A percentile compares a stretch with the other conserved stretches of the same genome.
Conservation (phyloP, 306 rosid genomes). For the Acacia crassicarpa region DNA sequence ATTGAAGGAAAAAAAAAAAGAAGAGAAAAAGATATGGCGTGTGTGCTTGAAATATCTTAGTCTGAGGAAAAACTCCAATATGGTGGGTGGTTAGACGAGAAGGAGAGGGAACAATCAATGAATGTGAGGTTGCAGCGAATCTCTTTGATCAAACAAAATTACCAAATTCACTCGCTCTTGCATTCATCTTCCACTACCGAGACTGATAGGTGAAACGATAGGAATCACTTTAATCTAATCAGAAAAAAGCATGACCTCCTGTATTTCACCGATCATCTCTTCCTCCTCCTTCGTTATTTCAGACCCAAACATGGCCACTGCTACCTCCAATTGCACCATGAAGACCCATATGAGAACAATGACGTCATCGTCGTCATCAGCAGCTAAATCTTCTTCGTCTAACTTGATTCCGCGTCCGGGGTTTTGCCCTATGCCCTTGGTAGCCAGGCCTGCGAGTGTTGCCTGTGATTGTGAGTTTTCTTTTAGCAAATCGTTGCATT, state of each 20-base stretch:
- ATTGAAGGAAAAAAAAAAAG: background rate
- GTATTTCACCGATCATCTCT: background rate
- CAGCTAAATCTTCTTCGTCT: background rate
- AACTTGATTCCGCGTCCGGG: conserved; percentile 1
- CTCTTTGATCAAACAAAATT: background rate
- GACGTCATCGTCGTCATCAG: background rate
- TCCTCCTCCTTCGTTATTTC: background rate
- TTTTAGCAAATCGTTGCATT: conserved; percentile 33
- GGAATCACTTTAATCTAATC: background rate
- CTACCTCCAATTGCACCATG: conserved; percentile 25
- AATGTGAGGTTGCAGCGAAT: background rate
- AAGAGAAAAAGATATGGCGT: background rate
- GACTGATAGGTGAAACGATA: background rate
- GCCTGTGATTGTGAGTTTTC: conserved; percentile 53
- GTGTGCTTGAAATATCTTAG: background rate
- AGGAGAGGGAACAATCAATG: background rate
- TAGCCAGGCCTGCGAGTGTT: conserved; percentile 27
- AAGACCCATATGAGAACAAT: conserved; percentile 14
- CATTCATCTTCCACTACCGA: background rate
- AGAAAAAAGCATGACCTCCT: background rate
- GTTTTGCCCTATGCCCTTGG: conserved; percentile 3
- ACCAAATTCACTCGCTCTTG: background rate
- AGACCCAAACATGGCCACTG: conserved; percentile 21
- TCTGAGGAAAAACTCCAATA: background rate
- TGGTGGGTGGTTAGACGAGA: background rate